Evolutionary conservation across 371 early-diverging fungal genomes (phyloP).

Genomic region (Rhizomucor miehei): DNA sequence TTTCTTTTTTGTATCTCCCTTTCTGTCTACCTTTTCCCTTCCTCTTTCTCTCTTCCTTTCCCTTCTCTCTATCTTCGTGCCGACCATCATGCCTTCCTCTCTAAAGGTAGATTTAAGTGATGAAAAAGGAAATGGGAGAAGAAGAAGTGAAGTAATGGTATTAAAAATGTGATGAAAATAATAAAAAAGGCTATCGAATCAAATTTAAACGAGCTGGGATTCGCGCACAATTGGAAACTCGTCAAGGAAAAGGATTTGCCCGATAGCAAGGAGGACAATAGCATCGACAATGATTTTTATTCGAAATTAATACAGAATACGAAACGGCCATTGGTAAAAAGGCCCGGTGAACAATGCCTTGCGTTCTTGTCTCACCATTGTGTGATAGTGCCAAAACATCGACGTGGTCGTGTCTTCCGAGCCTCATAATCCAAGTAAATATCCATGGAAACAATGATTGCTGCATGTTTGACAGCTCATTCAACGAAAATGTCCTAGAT

Average conservation of each 20-base stretch:
- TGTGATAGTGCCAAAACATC: conserved; percentile 36
- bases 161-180: background rate
- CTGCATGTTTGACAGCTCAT: background rate
- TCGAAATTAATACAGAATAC: conserved; percentile 8
- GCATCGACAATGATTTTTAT: conserved; percentile 3
- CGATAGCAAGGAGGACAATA: background rate
- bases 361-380: background rate
- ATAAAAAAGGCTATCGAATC: conserved; percentile 10
- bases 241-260: conserved; percentile 9
- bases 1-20: conserved; percentile 1
- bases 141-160: background rate
- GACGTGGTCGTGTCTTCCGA: conserved; percentile 30
- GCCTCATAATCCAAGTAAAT: background rate
- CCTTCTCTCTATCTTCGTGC: conserved; percentile 3
- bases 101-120: background rate
- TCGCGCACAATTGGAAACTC: conserved; percentile 8
- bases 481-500: background rate
- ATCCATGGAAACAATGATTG: background rate
- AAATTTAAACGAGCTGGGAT: conserved; percentile 10
- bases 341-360: background rate
- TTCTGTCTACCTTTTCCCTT: background rate
- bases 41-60: conserved; percentile 9
- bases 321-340: conserved; percentile 17
- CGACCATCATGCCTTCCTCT: background rate
- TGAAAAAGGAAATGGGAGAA: too few species aligned